Conservation (phyloP, 1,284 basidiomycete genomes). For the Trametes pubescens region DNA sequence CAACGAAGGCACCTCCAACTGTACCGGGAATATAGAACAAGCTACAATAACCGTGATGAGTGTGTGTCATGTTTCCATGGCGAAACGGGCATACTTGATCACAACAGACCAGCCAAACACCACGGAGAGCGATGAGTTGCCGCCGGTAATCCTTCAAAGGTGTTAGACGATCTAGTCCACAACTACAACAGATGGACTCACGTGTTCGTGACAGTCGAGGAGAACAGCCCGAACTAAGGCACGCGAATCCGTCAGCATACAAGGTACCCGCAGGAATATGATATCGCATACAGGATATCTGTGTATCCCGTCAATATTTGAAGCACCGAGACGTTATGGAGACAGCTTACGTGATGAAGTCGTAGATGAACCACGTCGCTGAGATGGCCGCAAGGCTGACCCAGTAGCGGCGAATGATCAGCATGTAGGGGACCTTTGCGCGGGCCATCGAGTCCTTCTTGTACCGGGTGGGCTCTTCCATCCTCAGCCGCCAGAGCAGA, state of each 20-base stretch:
- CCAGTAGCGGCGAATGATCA: conserved; percentile 88
- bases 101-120: conserved; percentile 83
- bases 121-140: conserved; percentile 55
- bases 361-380: conserved; percentile 86
- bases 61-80: background rate
- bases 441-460: conserved; percentile 81
- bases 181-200: conserved; percentile 40
- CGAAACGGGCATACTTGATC: conserved; percentile 65
- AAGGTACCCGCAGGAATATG: no score
- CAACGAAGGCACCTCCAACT: conserved; percentile 78
- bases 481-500: conserved; percentile 87
- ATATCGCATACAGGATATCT: conserved; percentile 63
- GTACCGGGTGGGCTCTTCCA: conserved; percentile 82
- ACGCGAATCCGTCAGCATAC: conserved; percentile 2
- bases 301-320: conserved; percentile 1
- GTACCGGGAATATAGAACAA: conserved; percentile 85
- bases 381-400: conserved; percentile 72
- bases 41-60: conserved; percentile 45
- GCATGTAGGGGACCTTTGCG: conserved; percentile 76
- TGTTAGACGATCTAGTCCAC: conserved; percentile 2
- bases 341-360: conserved; percentile 72
- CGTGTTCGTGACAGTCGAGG: conserved; percentile 79
- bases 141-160: conserved; percentile 64
- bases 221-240: conserved; percentile 82
- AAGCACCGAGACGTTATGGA: background rate